Evolutionary conservation across 352 stramenopile genomes (phyloP), one percentile per base, ranked within the genome.

Genomic region (Phytophthora chlamydospora): DNA sequence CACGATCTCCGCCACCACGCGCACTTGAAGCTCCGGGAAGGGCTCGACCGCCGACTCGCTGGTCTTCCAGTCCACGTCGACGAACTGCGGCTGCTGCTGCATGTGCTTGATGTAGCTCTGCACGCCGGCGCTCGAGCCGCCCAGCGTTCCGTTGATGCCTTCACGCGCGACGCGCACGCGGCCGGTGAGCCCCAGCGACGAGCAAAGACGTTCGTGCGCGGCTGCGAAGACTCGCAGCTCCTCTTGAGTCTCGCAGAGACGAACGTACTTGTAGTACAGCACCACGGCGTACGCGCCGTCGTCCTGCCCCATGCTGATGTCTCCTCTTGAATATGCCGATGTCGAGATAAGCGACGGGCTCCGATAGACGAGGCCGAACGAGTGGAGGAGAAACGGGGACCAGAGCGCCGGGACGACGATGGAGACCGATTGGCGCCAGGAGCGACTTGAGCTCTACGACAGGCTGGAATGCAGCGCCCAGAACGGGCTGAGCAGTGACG

Each of bases 131-230:
- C 36, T 50, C 3, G 60, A 56, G 13, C 85, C 86, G 16, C 80
- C 83, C 1, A 97, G 70, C 43, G 88, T 96, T 41, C 89, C 89
- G 58, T 97, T 97, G 65, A 97, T 85, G 38, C 89, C 89, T 53
- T 97, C 89, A n/a, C 71, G 51, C 11, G 85, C 84, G 27, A 97
- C 73, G 27, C 88, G 82, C 40, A 97, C 76, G 52, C 89, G 82
- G 29, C 89, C 89, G 4, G 62, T 69, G 58, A 96, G 83, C 31
- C 47, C 32, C 36, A 95, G 69, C 8, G 66, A 72, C 35, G 36
- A 38, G 52, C 84, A 93, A 19, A 93, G 61, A 19, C 44, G 2
- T 33, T 87, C 59, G 11, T 95, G 88, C 24, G 57, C 44, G 0
- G 19, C 50, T 21, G 83, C 76, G 34, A 83, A 65, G 29, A 50